Evolutionary conservation across 257 asterid species (phyloP).

Genomic region (Salvia splendens): DNA sequence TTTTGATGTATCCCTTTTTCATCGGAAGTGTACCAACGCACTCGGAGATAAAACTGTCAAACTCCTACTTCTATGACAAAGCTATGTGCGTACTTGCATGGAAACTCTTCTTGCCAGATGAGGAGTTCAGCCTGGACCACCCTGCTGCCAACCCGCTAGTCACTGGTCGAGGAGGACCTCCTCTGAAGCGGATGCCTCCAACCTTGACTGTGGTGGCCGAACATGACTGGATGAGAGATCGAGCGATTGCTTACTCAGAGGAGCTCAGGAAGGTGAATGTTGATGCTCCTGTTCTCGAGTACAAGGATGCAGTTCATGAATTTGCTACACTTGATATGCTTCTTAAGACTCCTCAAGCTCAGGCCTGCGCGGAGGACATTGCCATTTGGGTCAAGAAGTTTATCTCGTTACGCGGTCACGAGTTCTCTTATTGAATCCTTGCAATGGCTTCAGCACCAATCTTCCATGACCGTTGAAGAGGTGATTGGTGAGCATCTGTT

Average conservation of each 20-base stretch:
- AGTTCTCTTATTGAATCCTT: conserved; percentile 59
- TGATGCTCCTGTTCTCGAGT: conserved; percentile 84
- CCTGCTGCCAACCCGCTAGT: conserved; percentile 84
- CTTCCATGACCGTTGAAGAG: neutral
- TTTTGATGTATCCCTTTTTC: conserved; percentile 92
- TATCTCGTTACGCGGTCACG: conserved; percentile 95
- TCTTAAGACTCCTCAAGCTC: conserved; percentile 84
- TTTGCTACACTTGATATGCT: conserved; percentile 88
- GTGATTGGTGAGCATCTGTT: neutral
- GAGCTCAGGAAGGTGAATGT: conserved; percentile 85
- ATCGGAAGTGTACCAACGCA: conserved; percentile 82
- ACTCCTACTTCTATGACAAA: conserved; percentile 91
- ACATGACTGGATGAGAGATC: conserved; percentile 92
- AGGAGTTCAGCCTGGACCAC: conserved; percentile 78
- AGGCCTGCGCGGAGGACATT: conserved; percentile 88
- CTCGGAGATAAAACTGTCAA: conserved; percentile 79
- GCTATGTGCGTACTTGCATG: conserved; percentile 80
- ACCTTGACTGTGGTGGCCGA: conserved; percentile 84
- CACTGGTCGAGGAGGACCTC: conserved; percentile 56
- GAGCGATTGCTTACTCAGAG: conserved; percentile 88
- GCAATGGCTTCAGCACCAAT: neutral
- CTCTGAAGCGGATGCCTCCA: conserved; percentile 85
- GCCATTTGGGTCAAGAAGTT: conserved; percentile 93
- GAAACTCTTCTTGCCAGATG: conserved; percentile 76
- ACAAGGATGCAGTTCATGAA: conserved; percentile 89